Evolutionary conservation across 441 rosid genomes (phyloP), one percentile per base, ranked within the genome.

Genomic region (Populus hybrid): DNA sequence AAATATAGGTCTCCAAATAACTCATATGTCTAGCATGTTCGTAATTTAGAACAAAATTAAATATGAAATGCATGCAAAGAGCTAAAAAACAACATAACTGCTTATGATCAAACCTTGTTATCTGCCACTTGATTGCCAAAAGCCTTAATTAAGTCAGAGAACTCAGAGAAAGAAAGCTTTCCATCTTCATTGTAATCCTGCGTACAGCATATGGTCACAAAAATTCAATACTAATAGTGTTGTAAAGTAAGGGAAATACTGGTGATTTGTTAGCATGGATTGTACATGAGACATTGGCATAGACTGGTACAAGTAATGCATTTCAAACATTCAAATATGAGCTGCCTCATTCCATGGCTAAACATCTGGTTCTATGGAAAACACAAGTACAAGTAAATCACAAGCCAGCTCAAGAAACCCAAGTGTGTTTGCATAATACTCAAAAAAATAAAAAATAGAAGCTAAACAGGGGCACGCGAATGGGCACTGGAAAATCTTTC

Each of bases 101-200:
- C 24, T 36, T 32, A 67, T 70, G 69, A 71, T 73, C 86, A 50
- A 80, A 95, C 98, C 99, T 95, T 93, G 68, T 84, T 77, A 79
- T 83, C 85, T 59, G 99, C 99, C 77, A 88, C 87, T 80, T 82
- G 87, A 71, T 93, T 95, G 71, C 99, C 99, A 83, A 94, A 95
- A 72, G 94, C 98, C 83, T 83, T 79, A 21, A 95, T 87, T 70
- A 95, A 83, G 85, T 88, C 90, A 21, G 91, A 89, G 82, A 95
- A 92, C 87, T 95, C 99, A 0, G 92, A 82, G 80, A 91, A 86
- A 30, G 99, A 91, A 74, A 95, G 95, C 72, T 81, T 81, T 70
- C 98, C 99, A 89, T 95, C 98, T 83, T 85, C 90, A 83, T 95
- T 80, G 78, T 87, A 88, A 82, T 95, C 98, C 98, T 95, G 87